These are phyloP conservation scores for Ophiostoma fasciatum DNA, from an alignment of 2,329 filamentous ascomycete species.

Conservation along the genomic window DNA sequence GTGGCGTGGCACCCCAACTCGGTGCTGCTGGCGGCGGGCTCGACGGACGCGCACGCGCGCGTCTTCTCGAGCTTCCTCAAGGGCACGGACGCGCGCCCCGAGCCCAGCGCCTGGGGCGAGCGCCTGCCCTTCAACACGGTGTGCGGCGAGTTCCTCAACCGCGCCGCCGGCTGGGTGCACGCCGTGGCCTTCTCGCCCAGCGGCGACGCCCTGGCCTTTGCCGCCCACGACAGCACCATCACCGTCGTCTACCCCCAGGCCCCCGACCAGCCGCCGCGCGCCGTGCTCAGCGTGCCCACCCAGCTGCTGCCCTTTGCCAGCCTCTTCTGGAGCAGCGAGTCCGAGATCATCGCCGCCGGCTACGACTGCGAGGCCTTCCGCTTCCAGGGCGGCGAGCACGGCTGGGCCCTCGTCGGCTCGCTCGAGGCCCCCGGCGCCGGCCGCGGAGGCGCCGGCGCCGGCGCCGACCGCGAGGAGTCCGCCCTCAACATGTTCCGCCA, in stretches of 20 bases:
- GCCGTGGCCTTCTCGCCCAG: slow-evolving; percentile 84
- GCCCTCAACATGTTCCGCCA: slow-evolving; percentile 96
- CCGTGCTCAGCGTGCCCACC: slow-evolving; percentile 80
- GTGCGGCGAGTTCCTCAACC: slow-evolving; percentile 91
- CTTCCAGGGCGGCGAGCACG: slow-evolving; percentile 60
- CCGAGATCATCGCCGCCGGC: slow-evolving; percentile 88
- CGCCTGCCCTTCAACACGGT: slow-evolving; percentile 95
- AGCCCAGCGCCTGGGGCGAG: slow-evolving; percentile 86
- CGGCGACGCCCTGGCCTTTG: slow-evolving; percentile 85
- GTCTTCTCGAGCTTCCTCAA: slow-evolving; percentile 97
- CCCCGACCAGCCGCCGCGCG: slow-evolving; percentile 77
- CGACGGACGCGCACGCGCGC: slow-evolving; percentile 90
- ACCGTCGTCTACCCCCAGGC: slow-evolving; percentile 90
- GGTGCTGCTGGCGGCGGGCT: slow-evolving; percentile 83
- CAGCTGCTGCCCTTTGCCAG: slow-evolving; percentile 87
- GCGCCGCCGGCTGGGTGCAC: slow-evolving; percentile 94
- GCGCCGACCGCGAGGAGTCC: slow-evolving; percentile 66
- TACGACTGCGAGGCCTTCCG: slow-evolving; percentile 85
- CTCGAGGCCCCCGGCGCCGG: slow-evolving; percentile 58
- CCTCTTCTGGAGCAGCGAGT: slow-evolving; percentile 80
- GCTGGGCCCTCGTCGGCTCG: slow-evolving; percentile 74
- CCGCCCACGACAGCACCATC: slow-evolving; percentile 88
- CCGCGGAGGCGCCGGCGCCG: slow-evolving; percentile 40
- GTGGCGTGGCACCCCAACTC: slow-evolving; percentile 97
- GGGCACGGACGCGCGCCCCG: slow-evolving; percentile 73